Evolutionary conservation across 2,329 filamentous ascomycete genomes (phyloP), one percentile per base, ranked within the genome.

Genomic region (Cladosporium sp.): DNA sequence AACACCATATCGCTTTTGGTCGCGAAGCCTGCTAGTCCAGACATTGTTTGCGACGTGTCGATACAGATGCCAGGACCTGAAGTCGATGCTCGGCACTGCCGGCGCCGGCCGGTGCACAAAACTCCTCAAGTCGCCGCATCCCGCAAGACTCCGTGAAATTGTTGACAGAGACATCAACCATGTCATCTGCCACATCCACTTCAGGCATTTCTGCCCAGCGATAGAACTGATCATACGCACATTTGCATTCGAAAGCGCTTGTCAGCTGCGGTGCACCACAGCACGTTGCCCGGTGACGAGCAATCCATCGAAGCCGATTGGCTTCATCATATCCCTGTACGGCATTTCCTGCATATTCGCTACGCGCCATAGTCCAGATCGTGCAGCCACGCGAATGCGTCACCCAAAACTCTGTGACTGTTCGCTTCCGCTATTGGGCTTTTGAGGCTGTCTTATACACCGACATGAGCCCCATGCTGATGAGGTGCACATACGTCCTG

Each of bases 371-470:
- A 26, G n/a, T 18, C 39, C 57, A 39, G 28, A 59, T 59, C 57
- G 39, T 49, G 57, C 57, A 59, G 57, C 57, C 57, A 59, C 32
- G 23, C 25, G 23, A 53, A 53, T 18, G 39, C 39, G 39, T 46
- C 39, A 46, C 39, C 8, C n/a, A 21, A 21, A 13, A 21, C n/a
- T 23, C n/a, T 46, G 39, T 21, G n/a, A 13, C 39, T 46, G 39
- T 13, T 23, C 39, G n/a, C 10, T 46, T 21, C n/a, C 18, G 39
- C 39, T 43, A 43, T 43, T 43, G 18, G 39, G 18, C 39, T 23
- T 28, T 28, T 46, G n/a, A 21, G n/a, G 1, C 39, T 46, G n/a
- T 46, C 18, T 46, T 13, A 5, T 46, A 46, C 39, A 46, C 39
- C 39, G 13, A 46, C 39, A 46, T 21, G 39, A 1, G 39, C 39